A percentile compares a stretch with the other conserved stretches of the same genome.
phyloP scores from a whole-genome alignment of 2,329 filamentous ascomycete species.

The Verticillium nubilum region DNA sequence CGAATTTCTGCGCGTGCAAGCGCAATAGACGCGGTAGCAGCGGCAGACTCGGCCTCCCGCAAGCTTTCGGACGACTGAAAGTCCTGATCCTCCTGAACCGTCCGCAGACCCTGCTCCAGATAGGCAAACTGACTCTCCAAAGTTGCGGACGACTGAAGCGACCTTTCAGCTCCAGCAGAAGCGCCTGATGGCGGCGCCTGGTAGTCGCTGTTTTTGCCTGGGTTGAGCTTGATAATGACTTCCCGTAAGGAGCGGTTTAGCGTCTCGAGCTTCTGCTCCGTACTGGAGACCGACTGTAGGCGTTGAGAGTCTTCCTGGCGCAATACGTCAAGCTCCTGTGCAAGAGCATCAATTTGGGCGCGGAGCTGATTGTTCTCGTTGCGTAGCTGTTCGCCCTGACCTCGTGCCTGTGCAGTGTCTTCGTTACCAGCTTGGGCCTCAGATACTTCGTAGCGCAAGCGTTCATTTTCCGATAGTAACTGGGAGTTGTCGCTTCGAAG shows the following conservation, averaged over 20 bases:
- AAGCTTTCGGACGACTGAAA: conserved; percentile 20
- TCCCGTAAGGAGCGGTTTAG: conserved; percentile 63
- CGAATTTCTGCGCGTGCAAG: conserved; percentile 43
- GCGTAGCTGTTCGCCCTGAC: conserved; percentile 25
- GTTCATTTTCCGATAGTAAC: background rate
- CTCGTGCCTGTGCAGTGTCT: conserved; percentile 34
- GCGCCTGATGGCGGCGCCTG: conserved; percentile 32
- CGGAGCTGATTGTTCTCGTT: conserved; percentile 23
- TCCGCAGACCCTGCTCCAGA: conserved; percentile 59
- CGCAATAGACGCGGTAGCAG: conserved; percentile 14
- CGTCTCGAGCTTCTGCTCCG: conserved; percentile 61
- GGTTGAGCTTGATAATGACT: conserved; percentile 60
- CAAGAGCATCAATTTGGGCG: conserved; percentile 25
- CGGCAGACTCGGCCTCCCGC: conserved; percentile 16
- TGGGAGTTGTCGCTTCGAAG: background rate
- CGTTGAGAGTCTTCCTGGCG: conserved; percentile 29
- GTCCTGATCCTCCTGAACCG: conserved; percentile 54
- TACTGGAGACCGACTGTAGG: conserved; percentile 50
- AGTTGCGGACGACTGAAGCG: conserved; percentile 37
- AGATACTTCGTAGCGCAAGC: background rate
- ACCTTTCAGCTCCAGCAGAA: conserved; percentile 14
- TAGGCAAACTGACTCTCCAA: conserved; percentile 61
- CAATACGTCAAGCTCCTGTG: conserved; percentile 28
- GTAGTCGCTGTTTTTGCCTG: conserved; percentile 44
- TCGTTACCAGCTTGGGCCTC: conserved; percentile 11